phyloP scores from a whole-genome alignment of 164 flowering plant genomes.

The Annona cherimola region DNA sequence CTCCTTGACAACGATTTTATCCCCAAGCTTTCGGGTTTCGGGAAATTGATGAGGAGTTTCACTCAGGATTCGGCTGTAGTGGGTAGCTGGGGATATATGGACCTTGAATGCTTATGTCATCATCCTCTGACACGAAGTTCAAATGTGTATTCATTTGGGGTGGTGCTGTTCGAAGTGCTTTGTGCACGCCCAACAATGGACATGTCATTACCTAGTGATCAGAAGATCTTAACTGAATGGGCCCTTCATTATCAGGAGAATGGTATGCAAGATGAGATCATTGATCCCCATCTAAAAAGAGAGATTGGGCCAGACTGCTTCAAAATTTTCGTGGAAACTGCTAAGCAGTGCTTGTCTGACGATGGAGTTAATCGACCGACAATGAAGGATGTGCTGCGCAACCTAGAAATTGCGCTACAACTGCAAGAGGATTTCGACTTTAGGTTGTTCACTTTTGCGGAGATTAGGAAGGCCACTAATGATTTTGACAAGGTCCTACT shows the following conservation, averaged over 20 bases:
- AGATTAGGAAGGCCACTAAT: too few relatives aligned
- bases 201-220: constrained; percentile 51
- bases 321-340: constrained; percentile 56
- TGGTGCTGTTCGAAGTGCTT: constrained; percentile 20
- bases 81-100: constrained; percentile 25
- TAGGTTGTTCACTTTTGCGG: too few relatives aligned
- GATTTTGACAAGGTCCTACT: too few relatives aligned
- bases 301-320: constrained; percentile 44
- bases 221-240: constrained; percentile 74
- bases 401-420: constrained; percentile 67
- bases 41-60: constrained; percentile 4
- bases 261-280: constrained; percentile 44
- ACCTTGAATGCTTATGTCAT: constrained; percentile 19
- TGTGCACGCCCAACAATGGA: constrained; percentile 74
- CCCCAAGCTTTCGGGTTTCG: constrained; percentile 26
- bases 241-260: constrained; percentile 52
- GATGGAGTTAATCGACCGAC: constrained; percentile 69
- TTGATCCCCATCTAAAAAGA: constrained; percentile 50
- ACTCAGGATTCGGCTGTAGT: constrained; percentile 13
- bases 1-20: constrained; percentile 10
- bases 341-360: constrained; percentile 69
- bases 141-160: constrained; percentile 21
- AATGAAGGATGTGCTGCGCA: constrained; percentile 81
- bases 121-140: constrained; percentile 15
- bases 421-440: constrained; percentile 25